Base-by-base conservation (phyloP, 345 rosid species). In the Eucalyptus marginata region DNA sequence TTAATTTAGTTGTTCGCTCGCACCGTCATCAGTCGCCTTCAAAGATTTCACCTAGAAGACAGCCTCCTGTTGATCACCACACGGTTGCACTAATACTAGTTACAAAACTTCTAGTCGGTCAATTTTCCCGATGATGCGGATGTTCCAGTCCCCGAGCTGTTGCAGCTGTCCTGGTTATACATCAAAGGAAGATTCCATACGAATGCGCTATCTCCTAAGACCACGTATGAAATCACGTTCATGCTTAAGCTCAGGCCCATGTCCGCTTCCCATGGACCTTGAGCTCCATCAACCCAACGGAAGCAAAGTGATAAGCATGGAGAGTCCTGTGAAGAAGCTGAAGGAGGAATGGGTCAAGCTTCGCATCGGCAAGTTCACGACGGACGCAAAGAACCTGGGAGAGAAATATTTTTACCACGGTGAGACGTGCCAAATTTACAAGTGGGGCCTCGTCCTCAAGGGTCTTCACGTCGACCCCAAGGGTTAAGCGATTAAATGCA, bases 101-200 rank as follows among this genome's bases (percentile, higher is more conserved):
- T 29, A 29, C 3, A 1, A 2, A 29, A 33, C 33, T 29, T 29
- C 31, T 62, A 1, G 8, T 5, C 8, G 4, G 0, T 62, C 33
- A 40, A 13, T 25, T 80, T 80, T 13, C 13, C 8, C 2, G 13
- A 5, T 5, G 47, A 36, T 18, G 36, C 36, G 36, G 3, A 36
- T 4, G 36, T 36, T 36, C 36, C 36, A 36, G 3, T 36, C 36
- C 36, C 36, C 36, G 36, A 36, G 36, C 36, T 36, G 13, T 4
- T 17, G 86, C 6, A 12, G 4, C 4, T 80, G 15, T 40, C 47
- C 27, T 40, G 49, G 85, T 44, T 79, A 24, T 36, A 40, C 24
- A 1, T 44, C 86, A 36, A 44, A 25, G 27, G 86, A 17, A 18
- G 15, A 10, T 80, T 80, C 85, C 22, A 24, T 8, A 36, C 47